Evolutionary conservation across 805 yeast species (phyloP).

Genomic region (Wickerhamiella shivajii): DNA sequence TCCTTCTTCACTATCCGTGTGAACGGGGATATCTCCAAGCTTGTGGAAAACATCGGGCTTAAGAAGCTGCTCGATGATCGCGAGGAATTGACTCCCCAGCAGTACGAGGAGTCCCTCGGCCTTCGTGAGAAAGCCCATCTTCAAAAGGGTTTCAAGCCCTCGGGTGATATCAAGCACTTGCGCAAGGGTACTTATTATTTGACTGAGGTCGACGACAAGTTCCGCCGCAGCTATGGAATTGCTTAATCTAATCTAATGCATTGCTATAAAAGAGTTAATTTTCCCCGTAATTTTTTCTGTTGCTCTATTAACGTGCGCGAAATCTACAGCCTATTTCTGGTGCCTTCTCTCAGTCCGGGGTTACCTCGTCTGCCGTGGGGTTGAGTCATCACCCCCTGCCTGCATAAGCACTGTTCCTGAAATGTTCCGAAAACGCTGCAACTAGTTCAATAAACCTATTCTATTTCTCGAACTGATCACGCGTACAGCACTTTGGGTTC

Average conservation of each 20-base stretch:
- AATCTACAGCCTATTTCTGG: too few species aligned
- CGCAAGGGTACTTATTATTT: constrained; percentile 72
- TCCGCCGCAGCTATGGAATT: constrained; percentile 66
- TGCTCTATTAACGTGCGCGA: too few species aligned
- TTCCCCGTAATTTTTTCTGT: too few species aligned
- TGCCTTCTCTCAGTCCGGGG: too few species aligned
- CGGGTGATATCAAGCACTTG: constrained; percentile 61
- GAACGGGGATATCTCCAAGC: constrained; percentile 49
- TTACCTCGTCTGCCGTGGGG: too few species aligned
- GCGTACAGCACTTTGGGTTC: too few species aligned
- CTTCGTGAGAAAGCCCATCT: constrained; percentile 84
- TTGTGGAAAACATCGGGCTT: constrained; percentile 51
- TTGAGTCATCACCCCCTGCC: too few species aligned
- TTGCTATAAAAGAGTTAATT: too few species aligned
- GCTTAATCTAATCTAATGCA: neutral
- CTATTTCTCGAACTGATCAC: too few species aligned
- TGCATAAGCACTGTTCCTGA: too few species aligned
- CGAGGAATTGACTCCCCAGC: constrained; percentile 51
- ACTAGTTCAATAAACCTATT: too few species aligned
- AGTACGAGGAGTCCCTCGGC: constrained; percentile 66
- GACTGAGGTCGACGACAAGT: constrained; percentile 71
- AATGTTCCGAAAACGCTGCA: too few species aligned
- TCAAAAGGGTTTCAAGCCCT: constrained; percentile 64
- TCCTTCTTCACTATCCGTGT: constrained; percentile 69
- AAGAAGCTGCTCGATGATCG: constrained; percentile 55